These are phyloP conservation scores for Boletellus emodensis DNA, from an alignment of 768 basidiomycete species.

Conservation along the genomic window DNA sequence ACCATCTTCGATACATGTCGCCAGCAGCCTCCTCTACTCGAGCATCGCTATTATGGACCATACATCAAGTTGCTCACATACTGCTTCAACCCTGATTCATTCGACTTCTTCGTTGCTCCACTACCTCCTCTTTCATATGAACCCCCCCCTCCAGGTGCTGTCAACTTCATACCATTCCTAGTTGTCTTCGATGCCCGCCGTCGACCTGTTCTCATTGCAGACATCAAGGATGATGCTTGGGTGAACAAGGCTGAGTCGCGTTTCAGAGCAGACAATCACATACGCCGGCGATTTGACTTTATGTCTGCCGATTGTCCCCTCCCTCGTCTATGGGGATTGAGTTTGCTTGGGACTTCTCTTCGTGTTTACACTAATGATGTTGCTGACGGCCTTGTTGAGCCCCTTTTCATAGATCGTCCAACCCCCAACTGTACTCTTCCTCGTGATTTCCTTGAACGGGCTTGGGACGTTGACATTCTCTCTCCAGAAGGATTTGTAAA, in stretches of 20 bases:
- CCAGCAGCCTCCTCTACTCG: background rate
- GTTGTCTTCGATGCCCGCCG: background rate
- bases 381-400: too few species aligned
- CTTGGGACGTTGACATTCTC: too few species aligned
- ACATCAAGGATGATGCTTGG: background rate
- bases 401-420: too few species aligned
- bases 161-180: background rate
- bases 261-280: background rate
- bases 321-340: background rate
- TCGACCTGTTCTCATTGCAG: background rate
- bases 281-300: background rate
- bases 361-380: background rate
- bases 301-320: background rate
- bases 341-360: background rate
- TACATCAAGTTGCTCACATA: background rate
- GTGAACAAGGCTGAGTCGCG: background rate
- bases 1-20: too few species aligned
- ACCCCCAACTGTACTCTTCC: too few species aligned
- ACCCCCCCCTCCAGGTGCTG: background rate
- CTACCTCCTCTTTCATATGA: background rate
- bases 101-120: background rate
- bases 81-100: background rate
- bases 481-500: too few species aligned
- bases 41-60: background rate
- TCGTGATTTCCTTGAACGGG: too few species aligned